Base-by-base conservation (phyloP, 805 yeast species). In the Wickerhamomyces sydowiorum region DNA sequence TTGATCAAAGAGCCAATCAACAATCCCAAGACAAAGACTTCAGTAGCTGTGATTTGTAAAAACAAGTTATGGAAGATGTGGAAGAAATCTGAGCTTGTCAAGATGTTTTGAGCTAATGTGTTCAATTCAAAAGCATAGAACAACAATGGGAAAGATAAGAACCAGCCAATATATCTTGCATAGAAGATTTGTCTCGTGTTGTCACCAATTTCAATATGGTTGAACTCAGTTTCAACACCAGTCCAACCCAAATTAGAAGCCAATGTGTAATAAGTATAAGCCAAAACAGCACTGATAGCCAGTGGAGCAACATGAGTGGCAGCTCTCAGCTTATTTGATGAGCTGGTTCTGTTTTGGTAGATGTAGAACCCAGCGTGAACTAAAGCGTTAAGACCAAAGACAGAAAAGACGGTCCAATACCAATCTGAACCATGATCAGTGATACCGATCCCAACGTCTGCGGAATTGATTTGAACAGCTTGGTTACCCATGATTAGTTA, bases 361-460 rank as follows among this genome's bases (percentile, higher is more conserved):
- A 46, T 40, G 30, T 54, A 44, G 33, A 50, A 43, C 5, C 35
- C 42, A 9, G 51, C 46, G 44, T 60, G 60, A 22, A 39, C 40
- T 4, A 69, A 22, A 4, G 76, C 54, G n/a, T 68, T 54, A 1
- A 68, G 37, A 17, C 66, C 65, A 50, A 77, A 72, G 30, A 76
- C 40, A 5, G 75, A 57, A 52, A 80, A 78, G 13, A 65, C 80
- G 1, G 86, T 73, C 85, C 85, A 80, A 49, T 75, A 66, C 85
- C 84, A 80, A 57, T 75, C 76, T 8, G 84, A 78, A 56, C 87
- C 86, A 51, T 73, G 76, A 13, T 55, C 46, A 12, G 83, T 78
- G 27, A 80, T 45, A 42, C 71, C 72, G 54, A 77, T 70, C 47
- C 76, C 82, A 39, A 70, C 60, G 17, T 57, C 61, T 6, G 63